Percentiles rank a stretch among this genome's conserved stretches.
These are phyloP conservation scores for Volvox carteri DNA, from an alignment of 163 green algal species.

Conservation along the genomic window DNA sequence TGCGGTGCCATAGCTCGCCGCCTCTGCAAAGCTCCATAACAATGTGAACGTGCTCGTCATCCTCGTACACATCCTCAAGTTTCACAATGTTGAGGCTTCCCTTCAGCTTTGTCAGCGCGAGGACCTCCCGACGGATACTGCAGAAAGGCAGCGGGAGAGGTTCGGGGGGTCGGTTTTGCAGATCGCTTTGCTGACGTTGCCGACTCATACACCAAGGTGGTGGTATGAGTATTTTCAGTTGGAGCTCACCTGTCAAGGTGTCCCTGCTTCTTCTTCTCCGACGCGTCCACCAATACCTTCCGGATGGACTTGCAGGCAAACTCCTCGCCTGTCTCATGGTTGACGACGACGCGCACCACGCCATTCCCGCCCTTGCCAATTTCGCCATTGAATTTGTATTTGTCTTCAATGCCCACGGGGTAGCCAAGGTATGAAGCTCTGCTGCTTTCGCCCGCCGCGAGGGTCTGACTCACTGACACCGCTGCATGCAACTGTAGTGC, in stretches of 20 bases:
- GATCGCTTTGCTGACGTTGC: not conserved
- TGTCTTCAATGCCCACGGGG: constrained; percentile 42
- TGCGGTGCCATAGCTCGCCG: constrained; percentile 89
- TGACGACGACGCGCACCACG: constrained; percentile 54
- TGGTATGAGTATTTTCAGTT: not conserved
- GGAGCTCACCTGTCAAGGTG: constrained; percentile 73
- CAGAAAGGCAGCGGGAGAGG: not conserved
- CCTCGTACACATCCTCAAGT: constrained; percentile 90
- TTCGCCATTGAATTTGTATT: constrained; percentile 58
- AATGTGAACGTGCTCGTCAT: constrained; percentile 88
- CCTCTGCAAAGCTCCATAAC: constrained; percentile 95
- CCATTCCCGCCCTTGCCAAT: constrained; percentile 71
- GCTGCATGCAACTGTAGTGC: not conserved
- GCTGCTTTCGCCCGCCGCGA: not conserved
- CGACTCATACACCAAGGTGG: too few species aligned
- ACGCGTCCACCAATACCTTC: constrained; percentile 82
- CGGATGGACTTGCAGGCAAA: constrained; percentile 87
- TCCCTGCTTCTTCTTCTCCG: constrained; percentile 76
- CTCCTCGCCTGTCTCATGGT: constrained; percentile 59
- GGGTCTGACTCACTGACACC: not conserved
- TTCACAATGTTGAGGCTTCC: constrained; percentile 82
- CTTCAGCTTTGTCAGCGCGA: constrained; percentile 80
- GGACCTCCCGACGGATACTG: constrained; percentile 83
- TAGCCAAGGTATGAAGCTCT: constrained; percentile 54
- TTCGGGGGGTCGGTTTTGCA: not conserved